Percentiles rank a stretch among this genome's conserved stretches.
phyloP scores from a whole-genome alignment of 805 yeast genomes.

The Suhomyces prunicola region DNA sequence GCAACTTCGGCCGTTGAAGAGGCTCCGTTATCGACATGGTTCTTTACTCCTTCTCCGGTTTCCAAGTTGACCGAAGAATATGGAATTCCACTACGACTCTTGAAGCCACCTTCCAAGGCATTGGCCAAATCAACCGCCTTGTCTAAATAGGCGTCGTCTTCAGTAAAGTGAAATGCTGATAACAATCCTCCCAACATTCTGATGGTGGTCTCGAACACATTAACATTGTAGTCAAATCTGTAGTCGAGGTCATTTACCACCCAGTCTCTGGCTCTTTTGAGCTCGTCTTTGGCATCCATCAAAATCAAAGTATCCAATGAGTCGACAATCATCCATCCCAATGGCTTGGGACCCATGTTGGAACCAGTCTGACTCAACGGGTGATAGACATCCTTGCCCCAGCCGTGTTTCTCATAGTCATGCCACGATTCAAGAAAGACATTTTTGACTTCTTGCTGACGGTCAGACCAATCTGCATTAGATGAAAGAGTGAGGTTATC shows the following conservation, averaged over 20 bases:
- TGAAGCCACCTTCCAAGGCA: conserved; percentile 66
- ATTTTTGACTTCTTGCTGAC: conserved; percentile 57
- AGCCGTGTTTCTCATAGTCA: conserved; percentile 69
- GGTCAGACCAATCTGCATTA: conserved; percentile 39
- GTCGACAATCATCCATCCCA: conserved; percentile 94
- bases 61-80: conserved; percentile 72
- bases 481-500: conserved; percentile 2
- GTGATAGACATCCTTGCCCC: conserved; percentile 79
- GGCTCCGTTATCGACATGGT: conserved; percentile 71
- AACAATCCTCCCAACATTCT: conserved; percentile 92
- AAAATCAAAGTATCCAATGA: conserved; percentile 76
- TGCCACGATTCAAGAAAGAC: conserved; percentile 76
- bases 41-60: conserved; percentile 56
- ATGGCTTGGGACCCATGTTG: conserved; percentile 76
- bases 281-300: conserved; percentile 68
- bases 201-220: conserved; percentile 90
- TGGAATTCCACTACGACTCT: conserved; percentile 67
- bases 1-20: conserved; percentile 88
- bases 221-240: conserved; percentile 70
- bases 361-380: conserved; percentile 63
- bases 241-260: conserved; percentile 66
- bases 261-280: conserved; percentile 68
- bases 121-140: conserved; percentile 78
- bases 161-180: conserved; percentile 71
- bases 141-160: conserved; percentile 68